phyloP scores from a whole-genome alignment of 352 stramenopile species.

The Phytophthora gonapodyides region DNA sequence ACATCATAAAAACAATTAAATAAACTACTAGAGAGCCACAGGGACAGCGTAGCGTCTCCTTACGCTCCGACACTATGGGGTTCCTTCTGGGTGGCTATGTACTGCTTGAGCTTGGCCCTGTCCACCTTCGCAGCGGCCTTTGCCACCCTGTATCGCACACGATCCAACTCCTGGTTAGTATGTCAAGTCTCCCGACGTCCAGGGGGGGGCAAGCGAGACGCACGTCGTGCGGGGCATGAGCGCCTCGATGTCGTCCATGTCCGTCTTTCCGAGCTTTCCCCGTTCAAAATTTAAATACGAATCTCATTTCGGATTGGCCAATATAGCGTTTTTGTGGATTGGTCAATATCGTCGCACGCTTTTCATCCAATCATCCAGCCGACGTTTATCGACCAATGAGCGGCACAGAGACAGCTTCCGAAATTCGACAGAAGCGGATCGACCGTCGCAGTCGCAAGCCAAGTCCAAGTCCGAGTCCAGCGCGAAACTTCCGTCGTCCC shows the following conservation, averaged over 20 bases:
- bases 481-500: neutral
- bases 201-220: neutral
- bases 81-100: conserved; percentile 58
- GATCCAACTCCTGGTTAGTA: neutral
- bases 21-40: conserved; percentile 1
- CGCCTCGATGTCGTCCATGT: conserved; percentile 60
- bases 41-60: neutral
- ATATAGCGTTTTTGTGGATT: conserved; percentile 5
- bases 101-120: conserved; percentile 55
- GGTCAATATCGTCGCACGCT: neutral
- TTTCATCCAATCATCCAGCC: conserved; percentile 23
- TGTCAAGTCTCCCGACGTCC: too few relatives aligned
- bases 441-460: conserved; percentile 11
- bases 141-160: conserved; percentile 33
- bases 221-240: conserved; percentile 82
- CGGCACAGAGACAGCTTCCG: conserved; percentile 23
- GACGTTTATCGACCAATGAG: conserved; percentile 26
- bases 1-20: neutral
- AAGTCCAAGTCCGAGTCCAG: conserved; percentile 2
- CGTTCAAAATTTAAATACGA: conserved; percentile 18
- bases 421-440: conserved; percentile 24
- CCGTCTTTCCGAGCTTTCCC: neutral
- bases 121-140: conserved; percentile 57
- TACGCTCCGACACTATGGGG: conserved; percentile 33
- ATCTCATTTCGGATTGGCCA: too few relatives aligned